A percentile compares a stretch with the other conserved stretches of the same genome.
phyloP scores from a whole-genome alignment of 345 rosid species.

The Boechera divaricarpa region DNA sequence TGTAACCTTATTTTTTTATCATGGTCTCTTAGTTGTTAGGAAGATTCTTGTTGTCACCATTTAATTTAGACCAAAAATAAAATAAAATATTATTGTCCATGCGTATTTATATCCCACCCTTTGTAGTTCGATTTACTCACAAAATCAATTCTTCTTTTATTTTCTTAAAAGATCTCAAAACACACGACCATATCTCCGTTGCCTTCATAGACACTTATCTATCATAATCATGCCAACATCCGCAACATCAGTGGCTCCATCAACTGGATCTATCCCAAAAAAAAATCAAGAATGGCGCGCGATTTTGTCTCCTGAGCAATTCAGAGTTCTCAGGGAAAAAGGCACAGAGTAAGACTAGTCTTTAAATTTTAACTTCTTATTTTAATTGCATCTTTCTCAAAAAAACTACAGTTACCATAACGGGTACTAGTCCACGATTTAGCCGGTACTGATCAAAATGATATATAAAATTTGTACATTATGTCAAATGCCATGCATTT shows the following conservation, averaged over 20 bases:
- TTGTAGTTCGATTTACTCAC: conserved; percentile 11
- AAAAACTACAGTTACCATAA: not conserved
- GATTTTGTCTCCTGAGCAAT: conserved; percentile 78
- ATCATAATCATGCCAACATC: conserved; percentile 9
- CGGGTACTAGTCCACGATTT: not conserved
- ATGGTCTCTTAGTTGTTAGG: not conserved
- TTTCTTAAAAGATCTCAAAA: conserved; percentile 4
- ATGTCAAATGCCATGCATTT: not conserved
- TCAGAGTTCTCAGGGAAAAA: conserved; percentile 73
- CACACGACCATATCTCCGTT: not conserved
- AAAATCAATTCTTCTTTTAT: not conserved
- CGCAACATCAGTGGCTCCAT: conserved; percentile 22
- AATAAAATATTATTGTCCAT: not conserved
- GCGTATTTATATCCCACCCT: not conserved
- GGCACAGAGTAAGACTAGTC: conserved; percentile 70
- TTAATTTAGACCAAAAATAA: not conserved
- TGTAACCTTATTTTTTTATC: not conserved
- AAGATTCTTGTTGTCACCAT: not conserved
- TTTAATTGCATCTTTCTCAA: not conserved
- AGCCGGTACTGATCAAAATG: not conserved
- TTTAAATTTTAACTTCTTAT: not conserved
- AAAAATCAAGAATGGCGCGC: conserved; percentile 89
- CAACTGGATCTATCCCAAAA: conserved; percentile 62
- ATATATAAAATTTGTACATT: not conserved
- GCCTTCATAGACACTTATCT: not conserved